phyloP scores from a whole-genome alignment of 2,329 filamentous ascomycete genomes.

The Tricladium varicosporioides region DNA sequence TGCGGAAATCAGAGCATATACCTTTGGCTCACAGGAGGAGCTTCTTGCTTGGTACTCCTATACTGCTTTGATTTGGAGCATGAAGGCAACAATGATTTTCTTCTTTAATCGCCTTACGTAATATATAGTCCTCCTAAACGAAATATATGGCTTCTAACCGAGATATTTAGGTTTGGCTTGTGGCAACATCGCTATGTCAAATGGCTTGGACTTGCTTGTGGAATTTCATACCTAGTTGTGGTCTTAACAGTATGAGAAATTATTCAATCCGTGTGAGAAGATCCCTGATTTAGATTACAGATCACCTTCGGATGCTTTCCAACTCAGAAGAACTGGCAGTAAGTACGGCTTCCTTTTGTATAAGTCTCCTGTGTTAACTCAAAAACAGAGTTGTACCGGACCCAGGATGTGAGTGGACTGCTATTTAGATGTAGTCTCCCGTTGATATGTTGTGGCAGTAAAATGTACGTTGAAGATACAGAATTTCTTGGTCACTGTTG shows the following conservation, averaged over 20 bases:
- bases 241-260: slow-evolving; percentile 9
- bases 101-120: slow-evolving; percentile 30
- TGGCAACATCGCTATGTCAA: slow-evolving; percentile 34
- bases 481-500: slow-evolving; percentile 14
- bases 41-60: slow-evolving; percentile 42
- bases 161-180: slow-evolving; percentile 33
- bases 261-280: too few species aligned
- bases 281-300: not conserved
- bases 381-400: slow-evolving; percentile 13
- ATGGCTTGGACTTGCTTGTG: slow-evolving; percentile 12
- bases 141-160: too few species aligned
- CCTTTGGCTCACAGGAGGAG: slow-evolving; percentile 14
- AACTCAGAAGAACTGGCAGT: slow-evolving; percentile 15
- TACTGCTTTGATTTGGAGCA: slow-evolving; percentile 37
- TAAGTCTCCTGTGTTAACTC: not conserved
- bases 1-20: slow-evolving; percentile 7
- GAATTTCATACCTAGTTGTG: slow-evolving; percentile 12
- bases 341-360: not conserved
- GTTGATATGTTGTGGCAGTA: not conserved
- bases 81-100: slow-evolving; percentile 34
- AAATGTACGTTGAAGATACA: slow-evolving; percentile 17
- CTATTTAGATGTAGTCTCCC: not conserved
- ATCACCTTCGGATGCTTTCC: slow-evolving; percentile 17
- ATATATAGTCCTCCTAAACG: not conserved
- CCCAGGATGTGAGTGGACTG: slow-evolving; percentile 10